Conservation (phyloP, 1,284 basidiomycete species). For the Caloboletus inedulis region DNA sequence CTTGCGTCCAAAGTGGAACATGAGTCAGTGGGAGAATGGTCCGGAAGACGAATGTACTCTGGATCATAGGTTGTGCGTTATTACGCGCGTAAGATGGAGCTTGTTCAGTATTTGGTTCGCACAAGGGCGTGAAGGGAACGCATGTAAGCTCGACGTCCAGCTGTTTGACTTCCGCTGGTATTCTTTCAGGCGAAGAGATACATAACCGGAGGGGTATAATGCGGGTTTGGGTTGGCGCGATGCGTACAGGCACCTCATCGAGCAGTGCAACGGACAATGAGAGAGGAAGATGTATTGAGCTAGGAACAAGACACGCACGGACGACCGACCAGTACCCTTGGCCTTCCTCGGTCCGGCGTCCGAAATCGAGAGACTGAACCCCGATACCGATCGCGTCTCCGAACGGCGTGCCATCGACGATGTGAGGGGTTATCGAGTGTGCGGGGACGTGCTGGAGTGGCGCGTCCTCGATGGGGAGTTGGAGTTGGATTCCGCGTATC, state of each 20-base stretch:
- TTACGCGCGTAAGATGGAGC: neutral
- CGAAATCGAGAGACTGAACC: conserved; percentile 44
- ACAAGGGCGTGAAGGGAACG: conserved; percentile 11
- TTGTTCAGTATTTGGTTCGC: conserved; percentile 2
- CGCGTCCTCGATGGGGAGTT: neutral
- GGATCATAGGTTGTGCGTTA: neutral
- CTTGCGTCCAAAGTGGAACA: conserved; percentile 38
- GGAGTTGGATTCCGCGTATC: neutral
- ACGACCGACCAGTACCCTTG: conserved; percentile 21
- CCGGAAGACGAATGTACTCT: conserved; percentile 11
- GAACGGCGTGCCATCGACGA: conserved; percentile 66
- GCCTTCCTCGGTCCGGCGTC: neutral
- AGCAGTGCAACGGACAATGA: conserved; percentile 38
- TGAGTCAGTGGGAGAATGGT: conserved; percentile 45
- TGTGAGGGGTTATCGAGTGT: conserved; percentile 59
- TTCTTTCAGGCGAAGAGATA: conserved; percentile 36
- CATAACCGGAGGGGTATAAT: conserved; percentile 49
- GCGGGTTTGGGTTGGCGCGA: conserved; percentile 62
- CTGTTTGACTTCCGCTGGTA: conserved; percentile 25
- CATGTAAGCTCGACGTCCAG: conserved; percentile 41
- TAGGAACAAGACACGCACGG: conserved; percentile 8
- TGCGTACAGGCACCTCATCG: conserved; percentile 30
- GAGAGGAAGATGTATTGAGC: conserved; percentile 5
- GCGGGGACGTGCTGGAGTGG: conserved; percentile 41
- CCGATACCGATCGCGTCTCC: conserved; percentile 65